Evolutionary conservation across 129 eudicot species (phyloP).

Genomic region (Ambrosia artemisiifolia): DNA sequence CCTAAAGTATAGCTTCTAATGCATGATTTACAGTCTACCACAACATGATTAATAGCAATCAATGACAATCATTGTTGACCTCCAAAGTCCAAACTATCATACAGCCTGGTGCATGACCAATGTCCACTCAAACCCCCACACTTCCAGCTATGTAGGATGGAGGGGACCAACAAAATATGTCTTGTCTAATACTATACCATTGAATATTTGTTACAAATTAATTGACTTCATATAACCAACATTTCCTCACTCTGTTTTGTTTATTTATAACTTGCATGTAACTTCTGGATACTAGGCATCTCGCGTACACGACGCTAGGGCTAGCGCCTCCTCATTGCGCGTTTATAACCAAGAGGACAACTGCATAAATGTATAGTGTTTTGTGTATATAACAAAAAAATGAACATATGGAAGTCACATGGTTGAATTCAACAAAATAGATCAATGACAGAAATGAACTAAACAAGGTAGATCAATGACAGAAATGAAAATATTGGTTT

Average conservation of each 20-base stretch:
- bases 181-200: constrained; percentile 17
- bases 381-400: neutral
- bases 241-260: too few species aligned
- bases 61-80: constrained; percentile 23
- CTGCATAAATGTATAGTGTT: constrained; percentile 3
- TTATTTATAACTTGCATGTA: neutral
- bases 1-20: constrained; percentile 1
- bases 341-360: neutral
- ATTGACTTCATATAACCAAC: constrained; percentile 12
- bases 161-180: constrained; percentile 36
- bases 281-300: neutral
- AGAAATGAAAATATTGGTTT: constrained; percentile 11
- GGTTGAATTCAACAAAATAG: constrained; percentile 10
- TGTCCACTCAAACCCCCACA: constrained; percentile 30
- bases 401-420: constrained; percentile 7
- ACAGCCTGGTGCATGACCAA: constrained; percentile 36
- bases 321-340: neutral
- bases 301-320: neutral
- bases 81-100: constrained; percentile 13
- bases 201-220: constrained; percentile 16
- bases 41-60: constrained; percentile 8
- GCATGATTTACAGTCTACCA: constrained; percentile 2
- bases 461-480: constrained; percentile 19
- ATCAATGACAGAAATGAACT: constrained; percentile 6
- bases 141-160: constrained; percentile 27